Conservation (phyloP, 768 basidiomycete genomes). For the Hypholoma sublateritium region DNA sequence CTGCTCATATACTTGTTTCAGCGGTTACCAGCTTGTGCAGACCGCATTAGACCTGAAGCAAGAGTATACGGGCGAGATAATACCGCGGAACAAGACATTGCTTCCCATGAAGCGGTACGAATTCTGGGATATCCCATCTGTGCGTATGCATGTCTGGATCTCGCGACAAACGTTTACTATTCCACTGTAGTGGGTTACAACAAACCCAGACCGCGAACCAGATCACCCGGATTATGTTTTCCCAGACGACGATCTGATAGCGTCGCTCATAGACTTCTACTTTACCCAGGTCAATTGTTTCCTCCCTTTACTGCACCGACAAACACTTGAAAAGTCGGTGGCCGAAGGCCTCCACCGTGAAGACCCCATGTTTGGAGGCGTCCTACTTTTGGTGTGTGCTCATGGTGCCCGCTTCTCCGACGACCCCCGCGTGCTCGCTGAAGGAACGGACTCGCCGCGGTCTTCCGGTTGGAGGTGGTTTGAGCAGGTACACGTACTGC, state of each 20-base stretch:
- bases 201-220: slow-evolving; percentile 22
- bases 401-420: slow-evolving; percentile 58
- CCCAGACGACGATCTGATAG: slow-evolving; percentile 54
- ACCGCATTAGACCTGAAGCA: slow-evolving; percentile 58
- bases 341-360: slow-evolving; percentile 47
- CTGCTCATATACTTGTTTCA: slow-evolving; percentile 14
- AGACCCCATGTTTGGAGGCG: slow-evolving; percentile 49
- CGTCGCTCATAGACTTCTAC: slow-evolving; percentile 59
- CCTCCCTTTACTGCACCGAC: slow-evolving; percentile 71
- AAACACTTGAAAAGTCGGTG: slow-evolving; percentile 59
- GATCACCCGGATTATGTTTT: slow-evolving; percentile 36
- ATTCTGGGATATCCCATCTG: slow-evolving; percentile 46
- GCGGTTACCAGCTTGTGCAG: slow-evolving; percentile 51
- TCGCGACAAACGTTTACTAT: background rate
- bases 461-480: slow-evolving; percentile 68
- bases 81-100: slow-evolving; percentile 21
- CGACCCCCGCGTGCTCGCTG: slow-evolving; percentile 59
- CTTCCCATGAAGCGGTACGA: slow-evolving; percentile 38
- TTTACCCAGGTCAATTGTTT: slow-evolving; percentile 57
- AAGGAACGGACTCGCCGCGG: slow-evolving; percentile 39
- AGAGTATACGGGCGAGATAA: slow-evolving; percentile 37
- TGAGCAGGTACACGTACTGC: slow-evolving; percentile 62
- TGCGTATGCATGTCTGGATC: slow-evolving; percentile 30
- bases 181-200: slow-evolving; percentile 31
- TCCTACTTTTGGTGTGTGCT: slow-evolving; percentile 66